Conservation (phyloP, 305 asterid species). For the Ajuga reptans region DNA sequence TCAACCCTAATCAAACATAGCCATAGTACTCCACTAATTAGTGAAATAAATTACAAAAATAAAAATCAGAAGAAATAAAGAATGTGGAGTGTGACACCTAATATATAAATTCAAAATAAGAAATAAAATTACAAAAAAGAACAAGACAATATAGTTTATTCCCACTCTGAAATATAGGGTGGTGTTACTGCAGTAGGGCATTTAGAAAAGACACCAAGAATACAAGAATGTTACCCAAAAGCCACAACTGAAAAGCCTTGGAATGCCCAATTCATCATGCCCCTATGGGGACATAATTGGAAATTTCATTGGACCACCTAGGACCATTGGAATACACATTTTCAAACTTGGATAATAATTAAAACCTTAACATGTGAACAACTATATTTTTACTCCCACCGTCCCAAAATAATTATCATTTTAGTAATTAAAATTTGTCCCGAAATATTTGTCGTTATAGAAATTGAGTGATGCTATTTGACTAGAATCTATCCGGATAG, state of each 20-base stretch:
- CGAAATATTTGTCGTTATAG: too few relatives aligned
- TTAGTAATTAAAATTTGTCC: too few relatives aligned
- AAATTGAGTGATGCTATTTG: too few relatives aligned
- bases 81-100: neutral
- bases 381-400: too few relatives aligned
- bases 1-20: too few relatives aligned
- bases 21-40: too few relatives aligned
- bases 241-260: constrained; percentile 32
- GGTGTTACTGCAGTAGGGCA: neutral
- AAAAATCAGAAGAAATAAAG: neutral
- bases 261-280: constrained; percentile 34
- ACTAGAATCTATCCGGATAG: too few relatives aligned
- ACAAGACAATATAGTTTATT: neutral
- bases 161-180: constrained; percentile 10
- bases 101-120: neutral
- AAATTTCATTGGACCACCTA: constrained; percentile 34
- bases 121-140: neutral
- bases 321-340: constrained; percentile 19
- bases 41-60: too few relatives aligned
- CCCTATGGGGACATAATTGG: constrained; percentile 35
- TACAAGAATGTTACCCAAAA: constrained; percentile 31
- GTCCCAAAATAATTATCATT: too few relatives aligned
- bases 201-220: constrained; percentile 24
- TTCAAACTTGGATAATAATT: neutral
- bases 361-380: neutral